Evolutionary conservation across 225 moss, liverwort and hornwort species (phyloP), one percentile per base, ranked within the genome.

Genomic region (Bryum argenteum): DNA sequence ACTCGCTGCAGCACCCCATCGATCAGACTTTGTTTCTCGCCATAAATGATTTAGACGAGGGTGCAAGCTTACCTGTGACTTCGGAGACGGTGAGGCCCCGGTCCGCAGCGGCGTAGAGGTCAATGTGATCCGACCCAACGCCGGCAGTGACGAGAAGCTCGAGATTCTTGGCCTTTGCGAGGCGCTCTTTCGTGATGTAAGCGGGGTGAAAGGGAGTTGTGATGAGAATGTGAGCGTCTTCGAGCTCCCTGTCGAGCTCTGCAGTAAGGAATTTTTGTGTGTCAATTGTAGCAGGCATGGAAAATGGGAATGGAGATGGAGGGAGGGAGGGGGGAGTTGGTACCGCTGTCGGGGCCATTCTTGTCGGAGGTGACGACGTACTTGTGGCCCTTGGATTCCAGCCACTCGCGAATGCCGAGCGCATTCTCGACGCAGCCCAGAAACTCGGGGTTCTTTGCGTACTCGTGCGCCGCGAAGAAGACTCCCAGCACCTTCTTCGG

Each of bases 331-430:
- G 26, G 33, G 33, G 33, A 33, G 33, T 16, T 15, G 11, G 56
- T 58, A 58, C 74, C 81, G 22, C 79, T 71, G 65, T 81, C 61
- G 23, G 84, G 81, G 28, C 87, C 87, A 14, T 87, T 77, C 71
- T 87, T 87, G 79, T 87, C 87, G 52, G 87, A 87, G 65, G 87
- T 87, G 65, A 87, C 87, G 60, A 87, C 79, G 57, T 84, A 87
- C 11, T 79, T 82, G 77, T 87, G 87, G 52, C 87, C 87, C 61
- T 84, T 74, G 65, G 87, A 84, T 66, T 87, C 87, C 65, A 87
- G 42, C 87, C 87, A 87, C 61, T 87, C 84, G 16, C 87, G 87
- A 53, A 87, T 81, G 7, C 81, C 87, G 45, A 87, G 65, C 0
- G 81, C 87, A 43, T 87, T 87, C 59, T 87, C 87, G 17, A 2